Conservation (phyloP, 2,329 filamentous ascomycete species). For the Zymoseptoria ardabiliae region DNA sequence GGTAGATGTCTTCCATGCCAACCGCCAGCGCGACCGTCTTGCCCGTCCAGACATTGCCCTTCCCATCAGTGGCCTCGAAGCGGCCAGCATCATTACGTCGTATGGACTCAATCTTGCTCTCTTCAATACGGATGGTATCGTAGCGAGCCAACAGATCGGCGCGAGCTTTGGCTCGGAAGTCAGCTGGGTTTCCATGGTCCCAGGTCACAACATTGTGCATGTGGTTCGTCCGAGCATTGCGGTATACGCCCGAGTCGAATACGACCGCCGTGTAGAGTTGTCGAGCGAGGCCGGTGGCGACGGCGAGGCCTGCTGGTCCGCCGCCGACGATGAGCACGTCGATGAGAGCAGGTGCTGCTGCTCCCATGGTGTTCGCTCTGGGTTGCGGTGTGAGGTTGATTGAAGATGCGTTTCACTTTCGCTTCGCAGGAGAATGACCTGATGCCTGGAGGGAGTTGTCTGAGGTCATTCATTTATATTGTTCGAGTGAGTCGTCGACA, state of each 20-base stretch:
- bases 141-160: not conserved
- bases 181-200: slow-evolving; percentile 28
- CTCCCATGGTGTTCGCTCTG: not conserved
- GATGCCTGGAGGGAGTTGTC: not conserved
- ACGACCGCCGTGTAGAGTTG: slow-evolving; percentile 23
- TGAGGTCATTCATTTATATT: not conserved
- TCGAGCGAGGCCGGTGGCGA: slow-evolving; percentile 40
- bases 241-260: slow-evolving; percentile 38
- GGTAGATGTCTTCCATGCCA: slow-evolving; percentile 46
- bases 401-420: not conserved
- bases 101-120: not conserved
- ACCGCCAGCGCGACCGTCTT: slow-evolving; percentile 50
- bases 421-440: not conserved
- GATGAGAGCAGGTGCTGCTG: slow-evolving; percentile 11
- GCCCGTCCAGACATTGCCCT: slow-evolving; percentile 40
- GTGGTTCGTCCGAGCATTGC: slow-evolving; percentile 36
- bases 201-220: slow-evolving; percentile 40
- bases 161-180: slow-evolving; percentile 29
- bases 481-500: not conserved
- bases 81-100: slow-evolving; percentile 1
- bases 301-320: slow-evolving; percentile 79
- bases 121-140: not conserved
- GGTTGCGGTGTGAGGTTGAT: not conserved
- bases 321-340: slow-evolving; percentile 90
- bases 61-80: slow-evolving; percentile 37